phyloP scores from a whole-genome alignment of 106 monocot genomes.

The Allium fistulosum region DNA sequence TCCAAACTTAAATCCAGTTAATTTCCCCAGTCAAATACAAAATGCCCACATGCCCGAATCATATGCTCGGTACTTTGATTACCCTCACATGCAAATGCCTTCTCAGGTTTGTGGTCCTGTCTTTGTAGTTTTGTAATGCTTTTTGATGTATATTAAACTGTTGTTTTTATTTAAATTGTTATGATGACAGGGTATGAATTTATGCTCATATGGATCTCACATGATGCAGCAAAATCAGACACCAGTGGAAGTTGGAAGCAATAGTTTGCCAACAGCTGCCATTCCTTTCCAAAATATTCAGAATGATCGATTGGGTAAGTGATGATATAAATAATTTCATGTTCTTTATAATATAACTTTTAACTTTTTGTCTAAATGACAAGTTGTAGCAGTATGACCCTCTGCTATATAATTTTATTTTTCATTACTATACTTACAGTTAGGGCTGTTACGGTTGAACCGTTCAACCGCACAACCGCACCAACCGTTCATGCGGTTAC shows the following conservation, averaged over 20 bases:
- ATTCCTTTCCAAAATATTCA: conserved; percentile 12
- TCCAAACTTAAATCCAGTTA: conserved; percentile 16
- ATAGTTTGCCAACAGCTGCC: conserved; percentile 4
- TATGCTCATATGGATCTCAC: conserved; percentile 29
- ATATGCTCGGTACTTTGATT: conserved; percentile 31
- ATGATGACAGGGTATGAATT: conserved; percentile 28
- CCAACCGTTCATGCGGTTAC: no score
- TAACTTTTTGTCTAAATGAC: neutral
- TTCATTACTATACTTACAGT: neutral
- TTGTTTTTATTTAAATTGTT: neutral
- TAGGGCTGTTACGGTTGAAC: no score
- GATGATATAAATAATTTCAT: neutral
- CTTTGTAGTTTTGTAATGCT: neutral
- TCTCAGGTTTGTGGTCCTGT: conserved; percentile 25
- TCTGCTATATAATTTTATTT: no score
- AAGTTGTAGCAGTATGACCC: neutral
- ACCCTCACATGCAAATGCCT: conserved; percentile 42
- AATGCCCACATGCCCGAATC: conserved; percentile 29
- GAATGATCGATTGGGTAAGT: conserved; percentile 15
- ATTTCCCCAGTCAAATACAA: conserved; percentile 39
- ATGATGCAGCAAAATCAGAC: conserved; percentile 31
- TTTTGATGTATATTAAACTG: conserved; percentile 10
- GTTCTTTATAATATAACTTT: neutral
- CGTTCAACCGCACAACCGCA: no score
- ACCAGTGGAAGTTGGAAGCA: conserved; percentile 7